Conservation (phyloP, 129 eudicot genomes). For the Ambrosia trifida region DNA sequence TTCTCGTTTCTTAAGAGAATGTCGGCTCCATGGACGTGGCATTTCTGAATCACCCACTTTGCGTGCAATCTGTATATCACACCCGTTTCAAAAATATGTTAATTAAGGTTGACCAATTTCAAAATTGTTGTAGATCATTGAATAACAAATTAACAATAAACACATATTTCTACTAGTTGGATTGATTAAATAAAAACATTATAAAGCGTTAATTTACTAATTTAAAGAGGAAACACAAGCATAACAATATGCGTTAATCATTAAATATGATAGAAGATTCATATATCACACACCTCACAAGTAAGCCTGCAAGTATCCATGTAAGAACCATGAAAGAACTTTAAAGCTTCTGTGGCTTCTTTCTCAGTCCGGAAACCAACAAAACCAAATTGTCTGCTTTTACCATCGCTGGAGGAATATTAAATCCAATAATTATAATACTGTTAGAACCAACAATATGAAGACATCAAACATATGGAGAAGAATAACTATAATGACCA, state of each 20-base stretch:
- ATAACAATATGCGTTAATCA: slow-evolving; percentile 1
- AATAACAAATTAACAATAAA: slow-evolving; percentile 7
- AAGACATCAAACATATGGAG: background rate
- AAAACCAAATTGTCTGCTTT: slow-evolving; percentile 97
- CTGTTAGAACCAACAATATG: background rate
- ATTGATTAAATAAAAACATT: background rate
- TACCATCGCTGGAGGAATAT: slow-evolving; percentile 72
- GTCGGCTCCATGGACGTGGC: slow-evolving; percentile 88
- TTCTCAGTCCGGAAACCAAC: slow-evolving; percentile 80
- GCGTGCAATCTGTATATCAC: slow-evolving; percentile 63
- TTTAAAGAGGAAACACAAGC: background rate
- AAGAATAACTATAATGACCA: background rate
- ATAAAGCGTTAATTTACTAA: background rate
- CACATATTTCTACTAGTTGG: slow-evolving; percentile 2
- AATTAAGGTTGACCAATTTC: background rate
- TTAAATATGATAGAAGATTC: background rate
- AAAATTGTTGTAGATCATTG: background rate
- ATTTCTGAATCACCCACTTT: slow-evolving; percentile 78
- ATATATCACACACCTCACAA: slow-evolving; percentile 68
- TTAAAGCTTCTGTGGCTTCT: slow-evolving; percentile 88
- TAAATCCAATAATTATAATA: slow-evolving; percentile 19
- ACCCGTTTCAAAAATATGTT: background rate
- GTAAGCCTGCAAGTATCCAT: slow-evolving; percentile 74
- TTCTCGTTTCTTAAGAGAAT: slow-evolving; percentile 66
- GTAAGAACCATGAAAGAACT: slow-evolving; percentile 72